phyloP scores from a whole-genome alignment of 305 asterid species.

The Fraxinus albicans region DNA sequence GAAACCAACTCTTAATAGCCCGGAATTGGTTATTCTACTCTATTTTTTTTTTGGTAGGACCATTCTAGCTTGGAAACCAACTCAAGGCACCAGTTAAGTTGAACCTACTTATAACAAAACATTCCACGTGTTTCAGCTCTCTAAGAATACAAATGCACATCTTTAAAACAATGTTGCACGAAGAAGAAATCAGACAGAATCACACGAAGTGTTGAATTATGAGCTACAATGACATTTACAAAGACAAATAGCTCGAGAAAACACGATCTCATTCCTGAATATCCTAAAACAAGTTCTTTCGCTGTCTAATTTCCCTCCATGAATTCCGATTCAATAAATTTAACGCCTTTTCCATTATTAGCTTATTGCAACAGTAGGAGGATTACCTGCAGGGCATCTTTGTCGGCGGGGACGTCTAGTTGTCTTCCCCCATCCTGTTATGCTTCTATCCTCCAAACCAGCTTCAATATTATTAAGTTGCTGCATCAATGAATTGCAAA shows the following conservation, averaged over 20 bases:
- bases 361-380: not conserved
- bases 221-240: conserved; percentile 28
- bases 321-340: conserved; percentile 21
- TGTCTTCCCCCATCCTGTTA: conserved; percentile 96
- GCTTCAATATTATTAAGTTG: conserved; percentile 46
- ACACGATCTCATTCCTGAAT: conserved; percentile 18
- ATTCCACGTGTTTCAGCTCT: not conserved
- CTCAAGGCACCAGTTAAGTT: not conserved
- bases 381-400: conserved; percentile 68
- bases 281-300: conserved; percentile 10
- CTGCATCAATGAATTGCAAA: conserved; percentile 43
- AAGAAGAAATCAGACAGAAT: conserved; percentile 26
- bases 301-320: not conserved
- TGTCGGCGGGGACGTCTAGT: conserved; percentile 88
- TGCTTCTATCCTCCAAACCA: conserved; percentile 70
- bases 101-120: not conserved
- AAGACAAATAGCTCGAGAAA: conserved; percentile 14
- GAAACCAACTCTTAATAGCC: not conserved
- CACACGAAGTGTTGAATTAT: conserved; percentile 13
- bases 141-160: conserved; percentile 3
- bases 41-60: not conserved
- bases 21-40: not conserved
- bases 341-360: conserved; percentile 23
- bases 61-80: not conserved
- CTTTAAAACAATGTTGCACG: conserved; percentile 32